Evolutionary conservation across 2,329 filamentous ascomycete genomes (phyloP).

Genomic region (Hymenotorrendiella dingleyae): DNA sequence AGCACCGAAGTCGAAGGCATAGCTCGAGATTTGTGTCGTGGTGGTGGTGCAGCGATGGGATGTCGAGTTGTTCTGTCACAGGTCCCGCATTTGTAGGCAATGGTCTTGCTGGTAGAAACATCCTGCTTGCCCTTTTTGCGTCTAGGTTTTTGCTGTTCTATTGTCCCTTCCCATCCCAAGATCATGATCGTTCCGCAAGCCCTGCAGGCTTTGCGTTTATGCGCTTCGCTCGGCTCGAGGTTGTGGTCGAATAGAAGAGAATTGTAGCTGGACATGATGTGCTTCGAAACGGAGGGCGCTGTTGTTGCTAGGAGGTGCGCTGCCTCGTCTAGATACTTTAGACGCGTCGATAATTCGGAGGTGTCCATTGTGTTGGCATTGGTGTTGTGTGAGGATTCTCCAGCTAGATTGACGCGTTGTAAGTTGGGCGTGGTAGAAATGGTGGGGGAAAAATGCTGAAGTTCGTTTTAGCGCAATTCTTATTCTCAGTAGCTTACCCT

Average conservation of each 20-base stretch:
- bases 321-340: conserved; percentile 46
- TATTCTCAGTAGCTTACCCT: too few relatives aligned
- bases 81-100: conserved; percentile 26
- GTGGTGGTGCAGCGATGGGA: conserved; percentile 6
- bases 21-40: conserved; percentile 1
- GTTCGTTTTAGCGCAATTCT: too few relatives aligned
- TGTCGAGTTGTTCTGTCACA: conserved; percentile 25
- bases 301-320: conserved; percentile 49
- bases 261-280: conserved; percentile 50
- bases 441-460: too few relatives aligned
- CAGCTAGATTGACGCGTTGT: too few relatives aligned
- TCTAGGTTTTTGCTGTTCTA: conserved; percentile 9
- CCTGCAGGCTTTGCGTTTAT: conserved; percentile 50
- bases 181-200: conserved; percentile 58
- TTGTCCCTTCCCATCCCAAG: conserved; percentile 34
- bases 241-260: conserved; percentile 43
- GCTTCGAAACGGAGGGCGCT: conserved; percentile 52
- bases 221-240: conserved; percentile 39
- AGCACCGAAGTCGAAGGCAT: background rate
- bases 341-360: conserved; percentile 25
- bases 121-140: conserved; percentile 5
- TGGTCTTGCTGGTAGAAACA: conserved; percentile 8
- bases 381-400: background rate
- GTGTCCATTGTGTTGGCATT: conserved; percentile 25
- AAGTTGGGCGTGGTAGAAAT: too few relatives aligned